phyloP scores from a whole-genome alignment of 345 rosid genomes.

The Populus davidiana region DNA sequence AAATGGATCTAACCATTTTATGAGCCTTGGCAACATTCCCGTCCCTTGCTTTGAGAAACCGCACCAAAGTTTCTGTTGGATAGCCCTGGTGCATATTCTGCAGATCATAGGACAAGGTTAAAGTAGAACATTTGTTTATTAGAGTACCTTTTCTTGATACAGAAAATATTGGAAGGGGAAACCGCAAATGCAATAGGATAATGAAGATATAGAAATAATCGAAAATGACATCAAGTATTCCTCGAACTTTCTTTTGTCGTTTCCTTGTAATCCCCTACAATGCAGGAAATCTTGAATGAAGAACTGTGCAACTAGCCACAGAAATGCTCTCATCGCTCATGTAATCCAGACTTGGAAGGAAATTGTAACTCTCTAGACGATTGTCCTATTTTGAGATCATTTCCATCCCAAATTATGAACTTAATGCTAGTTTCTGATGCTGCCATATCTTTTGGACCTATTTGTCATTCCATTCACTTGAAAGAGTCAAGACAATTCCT shows the following conservation, averaged over 20 bases:
- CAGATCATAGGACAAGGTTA: not conserved
- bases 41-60: constrained; percentile 36
- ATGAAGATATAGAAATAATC: not conserved
- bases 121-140: not conserved
- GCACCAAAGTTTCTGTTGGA: constrained; percentile 28
- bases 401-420: not conserved
- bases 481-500: not conserved
- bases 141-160: not conserved
- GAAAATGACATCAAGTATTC: not conserved
- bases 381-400: not conserved
- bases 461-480: not conserved
- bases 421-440: not conserved
- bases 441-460: not conserved
- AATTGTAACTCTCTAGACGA: not conserved
- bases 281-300: not conserved
- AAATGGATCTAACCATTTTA: constrained; percentile 26
- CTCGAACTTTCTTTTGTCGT: not conserved
- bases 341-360: not conserved
- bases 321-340: too few species aligned
- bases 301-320: too few species aligned
- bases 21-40: constrained; percentile 30
- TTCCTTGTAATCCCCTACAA: too few species aligned
- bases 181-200: not conserved
- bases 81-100: constrained; percentile 34
- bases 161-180: not conserved